Evolutionary conservation across 306 rosid genomes (phyloP), one percentile per base, ranked within the genome.

Genomic region (Cucumis cinereus): DNA sequence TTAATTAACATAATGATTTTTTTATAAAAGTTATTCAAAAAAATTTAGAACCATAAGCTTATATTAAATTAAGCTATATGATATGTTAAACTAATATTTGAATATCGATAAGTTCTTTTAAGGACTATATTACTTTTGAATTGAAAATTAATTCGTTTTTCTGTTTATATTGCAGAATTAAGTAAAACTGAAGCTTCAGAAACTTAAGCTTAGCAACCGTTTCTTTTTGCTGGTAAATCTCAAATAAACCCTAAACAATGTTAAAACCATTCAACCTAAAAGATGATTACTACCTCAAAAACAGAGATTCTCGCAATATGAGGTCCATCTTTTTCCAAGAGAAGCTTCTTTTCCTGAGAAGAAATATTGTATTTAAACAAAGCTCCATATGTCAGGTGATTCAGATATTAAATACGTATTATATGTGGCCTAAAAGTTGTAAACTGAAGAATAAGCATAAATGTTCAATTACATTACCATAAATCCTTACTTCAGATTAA

Each of bases 291-390:
- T 41, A 94, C 98, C 98, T 94, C 98, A 63, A 76, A 90, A 60
- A 94, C 91, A 67, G 98, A 91, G 73, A 94, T 83, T 79, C 96
- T 86, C 62, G 89, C 96, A 83, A 90, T 69, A 85, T 79, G 96
- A 80, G 98, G 88, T 62, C 97, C 97, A 30, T 83, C 84, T 76
- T 85, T 87, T 50, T 94, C 97, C 88, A 94, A 80, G 67, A 91
- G 90, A 86, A 94, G 89, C 81, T 94, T 94, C 82, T 91, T 91
- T 80, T 85, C 91, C 97, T 94, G 94, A 22, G 64, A 76, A 78
- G 64, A 77, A 74, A 50, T 13, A 68, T 14, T 62, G n/a, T 24
- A 45, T 54, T 57, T 15, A 41, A 43, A 20, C 15, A 68, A 49
- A 70, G 59, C 28, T 40, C 3, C 75, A 70, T 24, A 47, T 24